Conservation (phyloP, 2,329 filamentous ascomycete species). For the Madurella fahalii region DNA sequence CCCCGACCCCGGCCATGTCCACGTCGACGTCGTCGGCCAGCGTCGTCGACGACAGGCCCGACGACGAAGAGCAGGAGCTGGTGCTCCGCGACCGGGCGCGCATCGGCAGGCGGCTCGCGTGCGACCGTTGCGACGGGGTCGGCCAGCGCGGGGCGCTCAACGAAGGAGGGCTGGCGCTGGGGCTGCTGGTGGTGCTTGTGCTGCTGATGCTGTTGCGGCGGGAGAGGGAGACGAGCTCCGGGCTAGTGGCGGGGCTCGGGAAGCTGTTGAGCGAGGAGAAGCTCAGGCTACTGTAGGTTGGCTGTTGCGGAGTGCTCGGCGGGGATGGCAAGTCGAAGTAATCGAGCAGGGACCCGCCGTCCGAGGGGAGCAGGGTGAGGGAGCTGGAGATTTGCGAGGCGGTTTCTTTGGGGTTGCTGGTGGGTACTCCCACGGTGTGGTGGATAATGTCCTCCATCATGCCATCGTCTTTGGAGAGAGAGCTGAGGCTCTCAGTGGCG, state of each 20-base stretch:
- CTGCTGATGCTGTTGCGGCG: not conserved
- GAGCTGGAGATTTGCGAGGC: not conserved
- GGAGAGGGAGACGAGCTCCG: not conserved
- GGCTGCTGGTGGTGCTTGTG: not conserved
- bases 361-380: slow-evolving; percentile 8
- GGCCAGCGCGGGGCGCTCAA: slow-evolving; percentile 9
- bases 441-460: slow-evolving; percentile 13
- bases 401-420: not conserved
- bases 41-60: not conserved
- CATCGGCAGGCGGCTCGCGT: slow-evolving; percentile 2
- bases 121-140: slow-evolving; percentile 9
- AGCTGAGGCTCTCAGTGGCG: slow-evolving; percentile 7
- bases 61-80: slow-evolving; percentile 4
- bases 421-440: not conserved
- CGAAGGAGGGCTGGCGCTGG: not conserved
- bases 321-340: slow-evolving; percentile 21
- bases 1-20: not conserved
- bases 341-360: slow-evolving; percentile 16
- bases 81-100: slow-evolving; percentile 7
- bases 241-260: slow-evolving; percentile 3
- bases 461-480: slow-evolving; percentile 5
- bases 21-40: not conserved
- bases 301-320: slow-evolving; percentile 16
- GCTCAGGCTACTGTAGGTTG: slow-evolving; percentile 8
- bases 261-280: slow-evolving; percentile 13